Percentiles rank a stretch among this genome's conserved stretches.
phyloP scores from a whole-genome alignment of 345 rosid genomes.

The Kernera saxatilis region DNA sequence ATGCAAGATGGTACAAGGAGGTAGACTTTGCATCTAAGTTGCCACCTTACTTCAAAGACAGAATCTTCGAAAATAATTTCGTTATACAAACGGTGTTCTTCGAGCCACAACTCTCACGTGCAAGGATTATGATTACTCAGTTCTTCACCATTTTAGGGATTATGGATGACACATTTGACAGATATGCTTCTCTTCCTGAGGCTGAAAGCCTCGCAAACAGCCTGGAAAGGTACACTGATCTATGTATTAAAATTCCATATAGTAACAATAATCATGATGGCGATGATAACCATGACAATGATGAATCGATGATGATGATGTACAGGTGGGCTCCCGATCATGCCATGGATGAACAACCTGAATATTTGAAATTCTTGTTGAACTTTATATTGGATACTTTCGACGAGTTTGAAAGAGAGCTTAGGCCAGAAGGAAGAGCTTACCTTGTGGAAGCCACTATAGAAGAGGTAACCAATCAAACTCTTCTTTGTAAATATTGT shows the following conservation, averaged over 20 bases:
- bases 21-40: neutral
- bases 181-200: conserved; percentile 19
- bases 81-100: neutral
- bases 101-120: conserved; percentile 3
- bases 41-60: conserved; percentile 15
- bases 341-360: neutral
- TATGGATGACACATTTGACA: conserved; percentile 15
- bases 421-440: neutral
- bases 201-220: neutral
- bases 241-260: neutral
- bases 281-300: too few relatives aligned
- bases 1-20: conserved; percentile 18
- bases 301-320: neutral
- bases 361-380: neutral
- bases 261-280: neutral
- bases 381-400: neutral
- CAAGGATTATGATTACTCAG: neutral
- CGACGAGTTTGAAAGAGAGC: neutral
- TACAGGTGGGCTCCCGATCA: conserved; percentile 19
- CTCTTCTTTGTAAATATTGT: too few relatives aligned
- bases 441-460: neutral
- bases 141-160: neutral
- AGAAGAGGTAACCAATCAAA: conserved; percentile 4
- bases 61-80: neutral
- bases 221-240: conserved; percentile 10